Conservation (phyloP, 495 filamentous ascomycete genomes). For the Cairneyella variabilis region DNA sequence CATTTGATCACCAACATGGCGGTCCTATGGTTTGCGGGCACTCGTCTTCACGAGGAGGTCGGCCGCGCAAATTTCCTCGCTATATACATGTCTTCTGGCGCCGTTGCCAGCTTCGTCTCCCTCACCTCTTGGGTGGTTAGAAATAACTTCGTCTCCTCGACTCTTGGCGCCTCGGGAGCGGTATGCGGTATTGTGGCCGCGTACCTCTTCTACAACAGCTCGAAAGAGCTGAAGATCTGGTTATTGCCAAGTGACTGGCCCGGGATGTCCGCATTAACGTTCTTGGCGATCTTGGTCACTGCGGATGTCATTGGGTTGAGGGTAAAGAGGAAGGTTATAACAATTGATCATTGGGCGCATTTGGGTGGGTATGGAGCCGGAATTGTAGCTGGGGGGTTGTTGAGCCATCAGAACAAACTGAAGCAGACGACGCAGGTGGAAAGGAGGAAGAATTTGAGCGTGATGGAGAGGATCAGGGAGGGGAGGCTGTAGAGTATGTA, state of each 20-base stretch:
- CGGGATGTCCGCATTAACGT: conserved; percentile 44
- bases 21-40: conserved; percentile 47
- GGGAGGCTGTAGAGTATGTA: conserved; percentile 19
- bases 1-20: conserved; percentile 75
- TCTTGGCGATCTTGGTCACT: conserved; percentile 42
- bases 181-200: conserved; percentile 64
- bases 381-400: conserved; percentile 32
- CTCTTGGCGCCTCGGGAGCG: conserved; percentile 73
- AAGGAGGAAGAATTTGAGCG: conserved; percentile 19
- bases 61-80: conserved; percentile 82
- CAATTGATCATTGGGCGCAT: conserved; percentile 69
- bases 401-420: conserved; percentile 9
- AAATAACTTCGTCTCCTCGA: conserved; percentile 42
- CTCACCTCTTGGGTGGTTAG: conserved; percentile 55
- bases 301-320: conserved; percentile 44
- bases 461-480: conserved; percentile 16
- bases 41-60: conserved; percentile 73
- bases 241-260: conserved; percentile 47
- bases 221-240: conserved; percentile 47
- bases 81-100: conserved; percentile 67
- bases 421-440: conserved; percentile 25
- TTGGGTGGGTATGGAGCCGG: conserved; percentile 61
- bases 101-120: conserved; percentile 59
- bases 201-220: conserved; percentile 62
- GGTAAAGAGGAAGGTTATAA: conserved; percentile 25